Percentiles rank a stretch among this genome's conserved stretches.
phyloP scores from a whole-genome alignment of 2,329 filamentous ascomycete species.

The Scytalidium lignicola region DNA sequence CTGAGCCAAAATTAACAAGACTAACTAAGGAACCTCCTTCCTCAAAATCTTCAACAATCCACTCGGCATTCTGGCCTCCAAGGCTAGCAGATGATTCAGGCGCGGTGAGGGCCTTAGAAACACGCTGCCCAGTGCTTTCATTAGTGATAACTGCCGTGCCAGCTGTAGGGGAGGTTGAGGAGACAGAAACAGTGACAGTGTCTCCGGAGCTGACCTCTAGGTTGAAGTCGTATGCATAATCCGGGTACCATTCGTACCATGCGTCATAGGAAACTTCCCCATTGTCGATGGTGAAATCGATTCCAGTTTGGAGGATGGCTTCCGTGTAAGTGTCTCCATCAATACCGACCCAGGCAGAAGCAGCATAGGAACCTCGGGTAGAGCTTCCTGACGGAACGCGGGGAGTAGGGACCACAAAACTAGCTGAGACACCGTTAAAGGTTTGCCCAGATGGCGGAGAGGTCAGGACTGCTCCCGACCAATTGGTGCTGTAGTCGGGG shows the following conservation, averaged over 20 bases:
- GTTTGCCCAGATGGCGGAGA: slow-evolving; percentile 19
- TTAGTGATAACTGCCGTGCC: slow-evolving; percentile 42
- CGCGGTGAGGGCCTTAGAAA: slow-evolving; percentile 35
- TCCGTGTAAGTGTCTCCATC: slow-evolving; percentile 52
- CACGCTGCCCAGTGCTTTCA: slow-evolving; percentile 35
- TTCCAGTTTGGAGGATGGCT: slow-evolving; percentile 50
- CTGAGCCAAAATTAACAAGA: slow-evolving; percentile 40
- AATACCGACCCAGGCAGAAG: slow-evolving; percentile 55
- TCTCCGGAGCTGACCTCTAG: slow-evolving; percentile 38
- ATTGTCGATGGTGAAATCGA: slow-evolving; percentile 45
- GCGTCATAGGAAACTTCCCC: slow-evolving; percentile 38
- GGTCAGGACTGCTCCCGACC: slow-evolving; percentile 34
- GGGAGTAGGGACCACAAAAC: slow-evolving; percentile 31
- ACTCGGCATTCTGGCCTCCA: slow-evolving; percentile 43
- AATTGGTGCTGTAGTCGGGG: slow-evolving; percentile 25
- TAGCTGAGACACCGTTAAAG: slow-evolving; percentile 31
- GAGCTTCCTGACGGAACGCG: slow-evolving; percentile 19
- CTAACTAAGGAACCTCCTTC: slow-evolving; percentile 33
- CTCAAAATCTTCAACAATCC: slow-evolving; percentile 47
- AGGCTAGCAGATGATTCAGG: slow-evolving; percentile 27
- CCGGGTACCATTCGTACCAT: slow-evolving; percentile 58
- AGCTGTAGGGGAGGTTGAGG: slow-evolving; percentile 31
- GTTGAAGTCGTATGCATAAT: slow-evolving; percentile 45
- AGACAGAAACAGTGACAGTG: slow-evolving; percentile 34
- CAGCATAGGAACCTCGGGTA: slow-evolving; percentile 22